Evolutionary conservation across 768 basidiomycete species (phyloP), one percentile per base, ranked within the genome.

Genomic region (Mycena epipterygia): DNA sequence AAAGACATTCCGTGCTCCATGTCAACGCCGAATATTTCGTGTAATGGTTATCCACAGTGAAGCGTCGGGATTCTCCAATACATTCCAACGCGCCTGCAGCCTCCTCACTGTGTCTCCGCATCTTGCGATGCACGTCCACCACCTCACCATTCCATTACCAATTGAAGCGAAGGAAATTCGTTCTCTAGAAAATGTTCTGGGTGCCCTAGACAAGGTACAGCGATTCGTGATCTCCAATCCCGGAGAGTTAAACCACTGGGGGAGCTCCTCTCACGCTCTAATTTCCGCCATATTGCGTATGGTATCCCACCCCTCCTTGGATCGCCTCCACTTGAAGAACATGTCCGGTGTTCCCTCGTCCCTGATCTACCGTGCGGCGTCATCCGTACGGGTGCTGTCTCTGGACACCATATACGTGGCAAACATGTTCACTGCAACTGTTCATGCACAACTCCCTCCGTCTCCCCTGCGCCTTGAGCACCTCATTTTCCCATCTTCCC

Each of bases 21-120:
- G 65, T n/a, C 65, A 66, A 17, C 56, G 65, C 12, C 37, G 46
- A 32, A 66, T 66, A 23, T 66, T 66, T 35, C 46, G 39, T 21
- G 16, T 33, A n/a, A 16, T 66, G 46, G 25, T 59, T 16, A 23
- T 66, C 25, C 48, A 41, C 46, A 41, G 21, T 13, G 35, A 57
- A 48, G 46, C 23, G n/a, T 12, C 46, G 8, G 46, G 46, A 13
- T 48, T 48, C 25, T 48, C 25, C 25, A 42, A 67, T 14, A 58
- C 39, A 14, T 59, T 19, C 19, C 65, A 12, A 25, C 57, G 48
- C 14, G 65, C 65, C 27, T 23, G n/a, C 29, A 39, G 52, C 12
- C 65, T 67, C 16, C 39, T 67, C 49, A 16, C 29, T 1, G 30
- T 49, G 0, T 59, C 65, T 39, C 65, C 65, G 4, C 37, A 59